These are phyloP conservation scores for Penicillium psychrosexuale DNA, from an alignment of 2,329 filamentous ascomycete genomes.

Conservation along the genomic window DNA sequence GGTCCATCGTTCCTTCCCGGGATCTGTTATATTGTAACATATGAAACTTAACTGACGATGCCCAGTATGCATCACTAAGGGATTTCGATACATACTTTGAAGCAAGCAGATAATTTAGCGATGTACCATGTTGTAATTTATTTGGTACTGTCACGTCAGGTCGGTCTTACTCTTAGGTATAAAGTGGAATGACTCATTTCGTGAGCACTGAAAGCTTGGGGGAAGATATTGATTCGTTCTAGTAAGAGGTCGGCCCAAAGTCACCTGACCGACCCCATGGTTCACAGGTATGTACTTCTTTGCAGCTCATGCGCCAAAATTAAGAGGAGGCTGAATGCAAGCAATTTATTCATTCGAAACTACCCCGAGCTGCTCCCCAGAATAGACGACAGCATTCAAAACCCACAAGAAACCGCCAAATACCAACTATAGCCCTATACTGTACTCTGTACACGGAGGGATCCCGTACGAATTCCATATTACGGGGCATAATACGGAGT, in stretches of 20 bases:
- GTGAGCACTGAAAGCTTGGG: no score
- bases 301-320: neutral
- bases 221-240: no score
- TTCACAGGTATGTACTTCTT: no score
- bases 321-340: neutral
- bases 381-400: neutral
- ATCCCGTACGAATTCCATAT: neutral
- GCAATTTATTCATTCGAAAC: neutral
- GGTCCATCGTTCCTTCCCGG: no score
- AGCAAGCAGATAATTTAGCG: no score
- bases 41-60: neutral
- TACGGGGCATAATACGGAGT: neutral
- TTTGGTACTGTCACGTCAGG: no score
- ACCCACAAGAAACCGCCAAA: neutral
- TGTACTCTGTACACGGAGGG: neutral
- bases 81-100: neutral
- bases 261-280: no score
- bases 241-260: no score
- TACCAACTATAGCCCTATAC: neutral
- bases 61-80: neutral
- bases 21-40: no score
- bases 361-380: neutral
- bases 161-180: no score
- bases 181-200: no score
- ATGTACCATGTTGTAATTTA: neutral